Evolutionary conservation across 108 stramenopile genomes (phyloP).

Genomic region (Cyclotella kingstonii): DNA sequence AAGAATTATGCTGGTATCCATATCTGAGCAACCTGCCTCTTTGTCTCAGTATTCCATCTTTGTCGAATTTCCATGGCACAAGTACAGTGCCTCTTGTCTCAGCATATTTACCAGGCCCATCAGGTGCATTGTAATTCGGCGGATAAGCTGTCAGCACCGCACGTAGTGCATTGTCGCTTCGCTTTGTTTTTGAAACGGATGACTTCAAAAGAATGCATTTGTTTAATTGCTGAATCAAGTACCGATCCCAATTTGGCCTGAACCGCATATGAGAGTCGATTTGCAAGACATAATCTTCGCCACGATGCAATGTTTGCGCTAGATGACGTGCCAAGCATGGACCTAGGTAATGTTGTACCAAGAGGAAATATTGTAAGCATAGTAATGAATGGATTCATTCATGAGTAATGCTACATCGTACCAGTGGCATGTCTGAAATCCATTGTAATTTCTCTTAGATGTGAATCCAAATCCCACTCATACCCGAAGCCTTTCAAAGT

Average conservation of each 20-base stretch:
- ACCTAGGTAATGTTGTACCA: conserved; percentile 30
- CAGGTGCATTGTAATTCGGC: conserved; percentile 63
- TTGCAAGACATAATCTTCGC: conserved; percentile 86
- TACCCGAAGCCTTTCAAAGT: background rate
- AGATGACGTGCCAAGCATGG: conserved; percentile 82
- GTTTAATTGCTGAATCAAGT: conserved; percentile 48
- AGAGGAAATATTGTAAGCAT: too few species aligned
- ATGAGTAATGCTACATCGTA: too few species aligned
- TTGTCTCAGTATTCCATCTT: conserved; percentile 67
- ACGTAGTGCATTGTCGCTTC: background rate
- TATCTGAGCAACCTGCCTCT: conserved; percentile 49
- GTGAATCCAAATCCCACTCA: conserved; percentile 17
- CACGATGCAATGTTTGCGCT: conserved; percentile 73
- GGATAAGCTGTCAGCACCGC: conserved; percentile 80
- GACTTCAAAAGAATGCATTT: conserved; percentile 4
- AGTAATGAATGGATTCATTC: too few species aligned
- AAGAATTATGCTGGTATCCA: too few species aligned
- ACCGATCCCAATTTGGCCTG: conserved; percentile 66
- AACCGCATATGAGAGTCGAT: conserved; percentile 93
- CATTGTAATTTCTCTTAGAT: conserved; percentile 46
- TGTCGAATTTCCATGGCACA: conserved; percentile 67
- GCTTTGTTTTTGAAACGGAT: background rate
- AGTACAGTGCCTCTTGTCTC: conserved; percentile 59
- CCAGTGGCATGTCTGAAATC: conserved; percentile 52
- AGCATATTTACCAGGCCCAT: conserved; percentile 41